Conservation (phyloP, 176 grass and related monocot genomes). For the Dendrocalamus sinicus region DNA sequence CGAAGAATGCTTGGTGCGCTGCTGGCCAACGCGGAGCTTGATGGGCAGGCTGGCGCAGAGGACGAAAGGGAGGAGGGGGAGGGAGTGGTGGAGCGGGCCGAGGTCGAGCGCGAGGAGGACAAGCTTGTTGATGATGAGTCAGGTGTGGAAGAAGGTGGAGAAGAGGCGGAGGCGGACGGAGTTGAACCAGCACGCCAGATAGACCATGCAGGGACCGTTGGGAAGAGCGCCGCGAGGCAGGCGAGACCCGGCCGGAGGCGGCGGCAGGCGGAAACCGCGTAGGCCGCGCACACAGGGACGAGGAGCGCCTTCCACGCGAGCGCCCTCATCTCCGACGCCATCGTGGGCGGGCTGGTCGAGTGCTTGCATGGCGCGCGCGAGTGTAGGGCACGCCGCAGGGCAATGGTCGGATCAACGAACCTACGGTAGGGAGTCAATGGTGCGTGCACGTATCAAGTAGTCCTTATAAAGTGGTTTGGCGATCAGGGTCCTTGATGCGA, state of each 20-base stretch:
- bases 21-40: constrained; percentile 30
- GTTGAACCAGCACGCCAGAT: constrained; percentile 64
- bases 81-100: constrained; percentile 59
- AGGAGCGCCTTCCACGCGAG: no score
- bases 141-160: constrained; percentile 79
- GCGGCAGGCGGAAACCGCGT: constrained; percentile 25
- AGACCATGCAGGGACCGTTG: constrained; percentile 49
- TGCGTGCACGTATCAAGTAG: neutral
- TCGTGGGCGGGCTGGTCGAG: no score
- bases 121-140: constrained; percentile 73
- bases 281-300: no score
- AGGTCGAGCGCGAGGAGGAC: constrained; percentile 67
- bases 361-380: neutral
- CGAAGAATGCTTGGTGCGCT: neutral
- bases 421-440: neutral
- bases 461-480: neutral
- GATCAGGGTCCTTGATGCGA: neutral
- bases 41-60: constrained; percentile 64
- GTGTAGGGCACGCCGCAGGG: neutral
- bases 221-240: constrained; percentile 54
- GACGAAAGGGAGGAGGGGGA: constrained; percentile 64
- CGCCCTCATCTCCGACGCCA: no score
- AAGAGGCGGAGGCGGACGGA: constrained; percentile 69
- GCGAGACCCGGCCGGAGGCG: constrained; percentile 46
- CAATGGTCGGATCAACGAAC: neutral